Evolutionary conservation across 2,329 filamentous ascomycete species (phyloP), one percentile per base, ranked within the genome.

Genomic region (Curvularia hawaiiensis): DNA sequence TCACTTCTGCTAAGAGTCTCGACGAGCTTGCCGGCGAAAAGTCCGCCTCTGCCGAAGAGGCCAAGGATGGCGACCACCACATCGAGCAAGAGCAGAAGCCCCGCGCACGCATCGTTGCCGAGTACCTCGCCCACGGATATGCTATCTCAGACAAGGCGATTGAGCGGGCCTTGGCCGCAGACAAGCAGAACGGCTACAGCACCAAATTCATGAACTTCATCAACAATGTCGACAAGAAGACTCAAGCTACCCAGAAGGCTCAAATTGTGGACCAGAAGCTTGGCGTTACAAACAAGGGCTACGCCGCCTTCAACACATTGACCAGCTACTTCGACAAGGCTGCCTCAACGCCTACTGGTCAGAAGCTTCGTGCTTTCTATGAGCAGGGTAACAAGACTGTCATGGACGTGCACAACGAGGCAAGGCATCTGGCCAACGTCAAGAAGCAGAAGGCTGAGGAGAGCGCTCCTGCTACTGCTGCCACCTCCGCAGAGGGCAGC

Each of bases 61-160:
- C 73, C 26, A 68, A 82, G 64, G 80, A 83, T 49, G 73, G 72
- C 28, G 85, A 88, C 59, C 82, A 92, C 69, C 86, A 92, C 68
- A 88, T 98, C 69, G 87, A 89, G 14, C 95, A 99, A 76, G 95
- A 99, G 79, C 92, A 98, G 83, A 99, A 99, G 85, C 95, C 95
- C 16, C 90, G 93, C 70, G 87, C 90, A 40, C 91, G 95, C 70
- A 97, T 99, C 77, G 79, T 97, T 50, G 95, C 95, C 64, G 95
- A 99, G 81, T 97, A 98, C 79, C 89, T 99, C 33, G 93, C 95
- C 11, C 92, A 97, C 71, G 95, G 95, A 67, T 99, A 99, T 80
- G 85, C 88, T 39, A 83, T 98, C 64, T 92, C 85, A 60, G 88
- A 90, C 73, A 81, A 84, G 55, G 90, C 91, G 50, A 88, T 97